phyloP scores from a whole-genome alignment of 345 rosid species.

The Hypericum perforatum region DNA sequence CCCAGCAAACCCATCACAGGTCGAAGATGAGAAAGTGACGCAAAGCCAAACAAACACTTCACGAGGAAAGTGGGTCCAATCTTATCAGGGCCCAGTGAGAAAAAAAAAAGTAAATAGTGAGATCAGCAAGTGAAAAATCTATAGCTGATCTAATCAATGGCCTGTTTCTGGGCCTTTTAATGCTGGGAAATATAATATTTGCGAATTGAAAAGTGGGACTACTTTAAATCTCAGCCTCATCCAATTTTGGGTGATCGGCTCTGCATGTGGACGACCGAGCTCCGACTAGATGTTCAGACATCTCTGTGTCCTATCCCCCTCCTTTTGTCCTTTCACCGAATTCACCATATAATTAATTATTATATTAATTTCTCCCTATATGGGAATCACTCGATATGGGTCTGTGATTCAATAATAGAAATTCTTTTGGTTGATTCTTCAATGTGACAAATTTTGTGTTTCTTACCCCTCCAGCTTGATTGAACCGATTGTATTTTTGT shows the following conservation, averaged over 20 bases:
- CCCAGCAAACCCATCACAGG: too few species aligned
- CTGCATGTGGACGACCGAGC: conserved; percentile 17
- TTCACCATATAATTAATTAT: too few species aligned
- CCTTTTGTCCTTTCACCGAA: too few species aligned
- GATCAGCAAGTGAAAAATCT: background rate
- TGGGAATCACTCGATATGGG: too few species aligned
- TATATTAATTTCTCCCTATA: too few species aligned
- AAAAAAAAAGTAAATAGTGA: background rate
- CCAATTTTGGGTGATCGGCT: background rate
- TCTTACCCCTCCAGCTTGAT: too few species aligned
- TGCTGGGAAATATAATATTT: background rate
- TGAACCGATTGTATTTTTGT: too few species aligned
- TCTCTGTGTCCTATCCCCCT: background rate
- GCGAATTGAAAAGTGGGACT: conserved; percentile 12
- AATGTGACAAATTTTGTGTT: too few species aligned
- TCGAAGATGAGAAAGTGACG: background rate
- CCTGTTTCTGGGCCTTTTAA: conserved; percentile 13
- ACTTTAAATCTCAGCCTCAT: conserved; percentile 7
- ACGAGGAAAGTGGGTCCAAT: conserved; percentile 1
- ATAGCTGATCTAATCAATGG: conserved; percentile 8
- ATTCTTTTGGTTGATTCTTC: too few species aligned
- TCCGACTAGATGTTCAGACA: background rate
- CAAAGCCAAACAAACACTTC: background rate
- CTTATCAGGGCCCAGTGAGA: too few species aligned
- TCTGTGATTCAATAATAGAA: too few species aligned